Base-by-base conservation (phyloP, 495 filamentous ascomycete genomes). In the Geoglossum glabrum region DNA sequence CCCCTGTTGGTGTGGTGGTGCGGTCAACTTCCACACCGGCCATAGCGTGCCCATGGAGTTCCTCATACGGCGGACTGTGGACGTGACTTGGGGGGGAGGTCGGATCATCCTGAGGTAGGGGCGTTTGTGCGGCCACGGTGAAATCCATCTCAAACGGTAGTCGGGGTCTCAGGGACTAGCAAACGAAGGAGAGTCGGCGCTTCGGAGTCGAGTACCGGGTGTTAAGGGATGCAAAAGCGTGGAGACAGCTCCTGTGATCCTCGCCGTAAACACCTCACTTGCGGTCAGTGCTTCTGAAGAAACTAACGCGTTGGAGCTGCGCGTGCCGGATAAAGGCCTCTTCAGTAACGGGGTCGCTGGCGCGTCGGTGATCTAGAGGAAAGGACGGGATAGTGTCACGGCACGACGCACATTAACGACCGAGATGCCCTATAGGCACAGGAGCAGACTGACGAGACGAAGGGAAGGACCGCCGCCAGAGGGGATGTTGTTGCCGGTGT, bases 1-100 rank as follows among this genome's bases (percentile, higher is more conserved):
- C 61, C 25, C 61, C 62, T 31, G 21, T 43, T 13, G 21, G 49
- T 27, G 63, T 65, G 17, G 63, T 64, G 13, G 61, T 64, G 17
- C 65, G 63, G 55, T 63, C 64, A 57, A 60, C 61, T 19, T 62
- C 63, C n/a, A 52, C 19, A 6, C 66, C 62, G 1, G 65, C 62
- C 59, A 71, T 69, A 54, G 67, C 59, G 49, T 71, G 68, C 9
- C 64, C 62, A 27, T 62, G 45, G 25, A 71, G 64, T 26, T 68
- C 66, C 43, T 67, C 67, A 54, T 61, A 61, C 10, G 61, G 36
- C 1, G 56, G 36, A 47, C n/a, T 47, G n/a, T 58, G 43, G 25
- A 13, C 15, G 26, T 34, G 43, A 58, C 11, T 19, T 27, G 49
- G 49, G 30, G 26, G 26, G 6, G 49, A 7, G 23, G 3, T 30